A percentile compares a stretch with the other conserved stretches of the same genome.
These are phyloP conservation scores for Cyberlindnera japonica DNA, from an alignment of 805 yeast species.

Conservation along the genomic window DNA sequence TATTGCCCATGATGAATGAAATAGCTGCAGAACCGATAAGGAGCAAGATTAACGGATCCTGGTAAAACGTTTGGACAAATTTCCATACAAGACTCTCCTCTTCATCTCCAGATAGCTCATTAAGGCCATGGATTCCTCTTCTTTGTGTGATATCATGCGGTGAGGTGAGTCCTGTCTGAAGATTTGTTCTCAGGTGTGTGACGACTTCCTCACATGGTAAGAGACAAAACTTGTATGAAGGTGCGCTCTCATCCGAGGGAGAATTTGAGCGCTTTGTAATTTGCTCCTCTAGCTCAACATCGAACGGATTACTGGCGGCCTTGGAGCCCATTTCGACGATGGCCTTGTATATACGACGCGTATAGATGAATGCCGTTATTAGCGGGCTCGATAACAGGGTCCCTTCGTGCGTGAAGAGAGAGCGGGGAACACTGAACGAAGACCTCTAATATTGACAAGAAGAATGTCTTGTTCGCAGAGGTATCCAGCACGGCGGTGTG, in stretches of 20 bases:
- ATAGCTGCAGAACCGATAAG: slow-evolving; percentile 87
- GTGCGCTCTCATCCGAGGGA: slow-evolving; percentile 38
- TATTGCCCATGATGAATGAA: slow-evolving; percentile 90
- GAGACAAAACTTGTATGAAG: slow-evolving; percentile 63
- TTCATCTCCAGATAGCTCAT: slow-evolving; percentile 74
- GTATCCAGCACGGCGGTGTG: too few species aligned
- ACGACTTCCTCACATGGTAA: slow-evolving; percentile 64
- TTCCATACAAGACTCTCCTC: slow-evolving; percentile 68
- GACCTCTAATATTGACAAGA: neutral
- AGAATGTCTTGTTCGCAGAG: too few species aligned
- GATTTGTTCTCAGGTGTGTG: slow-evolving; percentile 58
- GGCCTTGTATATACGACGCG: too few species aligned
- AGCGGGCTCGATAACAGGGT: too few species aligned
- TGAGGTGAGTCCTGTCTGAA: slow-evolving; percentile 56
- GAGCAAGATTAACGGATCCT: slow-evolving; percentile 85
- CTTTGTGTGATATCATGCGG: slow-evolving; percentile 70
- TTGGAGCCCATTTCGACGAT: slow-evolving; percentile 1
- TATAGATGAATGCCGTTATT: too few species aligned
- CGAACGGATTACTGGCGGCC: slow-evolving; percentile 32
- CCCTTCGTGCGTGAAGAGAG: too few species aligned
- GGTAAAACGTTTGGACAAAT: slow-evolving; percentile 76
- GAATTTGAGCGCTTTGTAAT: slow-evolving; percentile 13
- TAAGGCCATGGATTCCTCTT: slow-evolving; percentile 71
- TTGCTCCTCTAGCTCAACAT: slow-evolving; percentile 16
- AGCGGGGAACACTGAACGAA: neutral